These are phyloP conservation scores for Leccinum fuscescens DNA, from an alignment of 1,284 basidiomycete genomes.

Conservation along the genomic window DNA sequence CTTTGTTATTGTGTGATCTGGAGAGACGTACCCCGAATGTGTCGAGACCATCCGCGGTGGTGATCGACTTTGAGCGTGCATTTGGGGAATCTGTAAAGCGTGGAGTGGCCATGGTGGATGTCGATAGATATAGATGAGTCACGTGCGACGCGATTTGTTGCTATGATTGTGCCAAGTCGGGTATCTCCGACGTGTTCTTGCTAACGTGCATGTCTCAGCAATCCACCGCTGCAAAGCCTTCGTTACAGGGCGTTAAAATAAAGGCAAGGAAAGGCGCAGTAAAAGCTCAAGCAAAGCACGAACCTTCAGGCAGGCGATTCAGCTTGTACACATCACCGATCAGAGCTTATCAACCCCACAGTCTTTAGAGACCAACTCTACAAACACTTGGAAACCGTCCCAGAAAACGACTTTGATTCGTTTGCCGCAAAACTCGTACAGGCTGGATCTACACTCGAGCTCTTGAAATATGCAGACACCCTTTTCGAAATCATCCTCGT, in stretches of 20 bases:
- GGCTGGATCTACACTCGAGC: conserved; percentile 90
- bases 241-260: conserved; percentile 83
- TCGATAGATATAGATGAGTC: conserved; percentile 15
- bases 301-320: conserved; percentile 58
- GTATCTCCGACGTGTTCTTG: conserved; percentile 30
- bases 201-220: conserved; percentile 82
- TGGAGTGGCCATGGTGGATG: conserved; percentile 24
- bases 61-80: conserved; percentile 75
- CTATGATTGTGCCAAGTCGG: conserved; percentile 20
- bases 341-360: conserved; percentile 34
- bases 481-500: conserved; percentile 94
- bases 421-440: conserved; percentile 85
- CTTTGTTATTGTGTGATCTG: neutral
- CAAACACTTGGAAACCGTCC: conserved; percentile 88
- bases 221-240: conserved; percentile 76
- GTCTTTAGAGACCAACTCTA: conserved; percentile 95
- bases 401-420: conserved; percentile 78
- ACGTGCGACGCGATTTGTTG: conserved; percentile 20
- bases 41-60: conserved; percentile 65
- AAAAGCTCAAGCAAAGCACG: conserved; percentile 87
- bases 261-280: conserved; percentile 86
- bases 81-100: conserved; percentile 44
- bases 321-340: conserved; percentile 9
- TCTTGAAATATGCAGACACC: conserved; percentile 92
- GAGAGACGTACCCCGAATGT: conserved; percentile 66